These are phyloP conservation scores for Solanum chiquidenum DNA, from an alignment of 257 asterid genomes.

Conservation along the genomic window DNA sequence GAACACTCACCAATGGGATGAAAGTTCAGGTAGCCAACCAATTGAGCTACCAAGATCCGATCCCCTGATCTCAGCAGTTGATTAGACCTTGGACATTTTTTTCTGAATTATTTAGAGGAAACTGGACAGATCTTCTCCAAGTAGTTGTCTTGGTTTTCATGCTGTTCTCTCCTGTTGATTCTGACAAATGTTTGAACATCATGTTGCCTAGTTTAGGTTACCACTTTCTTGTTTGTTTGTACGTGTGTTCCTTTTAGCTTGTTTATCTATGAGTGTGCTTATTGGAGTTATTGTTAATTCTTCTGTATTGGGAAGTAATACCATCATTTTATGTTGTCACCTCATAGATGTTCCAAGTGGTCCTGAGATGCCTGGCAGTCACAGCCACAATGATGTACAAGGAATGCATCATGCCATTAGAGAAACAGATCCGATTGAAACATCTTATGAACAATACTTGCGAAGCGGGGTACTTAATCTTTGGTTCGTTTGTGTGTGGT, in stretches of 20 bases:
- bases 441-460: slow-evolving; percentile 77
- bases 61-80: neutral
- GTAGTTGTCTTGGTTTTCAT: neutral
- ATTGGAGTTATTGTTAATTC: neutral
- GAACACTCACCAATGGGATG: neutral
- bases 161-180: neutral
- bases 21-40: neutral
- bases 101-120: neutral
- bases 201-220: neutral
- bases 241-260: neutral
- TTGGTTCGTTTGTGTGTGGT: neutral
- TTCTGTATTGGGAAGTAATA: neutral
- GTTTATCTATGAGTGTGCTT: neutral
- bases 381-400: slow-evolving; percentile 41
- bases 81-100: neutral
- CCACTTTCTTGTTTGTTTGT: neutral
- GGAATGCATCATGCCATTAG: slow-evolving; percentile 34
- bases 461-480: slow-evolving; percentile 41
- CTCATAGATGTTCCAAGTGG: slow-evolving; percentile 50
- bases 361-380: slow-evolving; percentile 31
- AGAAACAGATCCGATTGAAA: slow-evolving; percentile 62
- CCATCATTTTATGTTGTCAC: neutral
- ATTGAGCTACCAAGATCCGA: neutral
- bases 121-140: neutral
- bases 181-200: neutral